A percentile compares a stretch with the other conserved stretches of the same genome.
These are phyloP conservation scores for Moniliella sp. DNA, from an alignment of 1,284 basidiomycete species.

Conservation along the genomic window DNA sequence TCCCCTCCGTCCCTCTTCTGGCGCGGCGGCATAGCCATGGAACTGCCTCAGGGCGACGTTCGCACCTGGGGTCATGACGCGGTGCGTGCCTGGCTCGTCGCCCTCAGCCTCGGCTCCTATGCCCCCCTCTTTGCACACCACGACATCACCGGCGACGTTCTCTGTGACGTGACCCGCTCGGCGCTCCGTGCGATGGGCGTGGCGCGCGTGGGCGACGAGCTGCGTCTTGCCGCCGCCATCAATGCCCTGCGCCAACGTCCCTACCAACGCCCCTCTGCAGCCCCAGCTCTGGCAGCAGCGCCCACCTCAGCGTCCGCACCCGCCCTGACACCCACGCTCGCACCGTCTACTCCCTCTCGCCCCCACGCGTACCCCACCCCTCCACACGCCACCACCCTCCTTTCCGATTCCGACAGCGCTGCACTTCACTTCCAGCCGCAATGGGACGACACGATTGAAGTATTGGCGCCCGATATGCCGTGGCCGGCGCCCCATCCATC, in stretches of 20 bases:
- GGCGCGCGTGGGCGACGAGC: constrained; percentile 21
- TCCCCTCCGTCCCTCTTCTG: no score
- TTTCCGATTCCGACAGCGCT: no score
- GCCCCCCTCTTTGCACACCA: constrained; percentile 13
- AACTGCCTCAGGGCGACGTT: no score
- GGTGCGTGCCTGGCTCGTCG: constrained; percentile 20
- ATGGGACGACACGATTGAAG: no score
- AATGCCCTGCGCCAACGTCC: constrained; percentile 10
- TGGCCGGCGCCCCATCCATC: no score
- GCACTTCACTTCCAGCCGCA: no score
- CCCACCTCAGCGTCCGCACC: constrained; percentile 1
- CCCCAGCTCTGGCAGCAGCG: neutral
- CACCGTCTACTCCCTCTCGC: neutral
- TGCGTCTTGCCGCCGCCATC: constrained; percentile 26
- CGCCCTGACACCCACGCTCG: neutral
- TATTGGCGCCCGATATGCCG: no score
- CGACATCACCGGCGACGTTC: constrained; percentile 23
- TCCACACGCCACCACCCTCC: no score
- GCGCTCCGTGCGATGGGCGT: constrained; percentile 30
- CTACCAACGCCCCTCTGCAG: neutral
- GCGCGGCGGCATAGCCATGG: no score
- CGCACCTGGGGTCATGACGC: no score
- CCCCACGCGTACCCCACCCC: no score
- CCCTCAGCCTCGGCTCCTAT: constrained; percentile 12
- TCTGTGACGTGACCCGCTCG: constrained; percentile 23